Base-by-base conservation (phyloP, 306 rosid species). In the Leucaena leucocephala region DNA sequence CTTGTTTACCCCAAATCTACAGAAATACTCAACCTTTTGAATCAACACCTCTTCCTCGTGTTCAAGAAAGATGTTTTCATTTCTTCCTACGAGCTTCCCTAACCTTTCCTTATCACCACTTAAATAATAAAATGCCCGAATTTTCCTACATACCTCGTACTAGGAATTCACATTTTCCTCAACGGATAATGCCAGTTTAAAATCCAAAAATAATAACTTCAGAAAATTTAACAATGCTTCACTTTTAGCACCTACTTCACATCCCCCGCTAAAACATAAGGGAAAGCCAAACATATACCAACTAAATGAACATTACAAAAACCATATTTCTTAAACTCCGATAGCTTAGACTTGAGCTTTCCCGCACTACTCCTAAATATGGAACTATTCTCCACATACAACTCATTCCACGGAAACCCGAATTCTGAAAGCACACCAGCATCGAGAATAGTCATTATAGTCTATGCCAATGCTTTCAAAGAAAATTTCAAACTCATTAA, bases 401-500 rank as follows among this genome's bases (percentile, higher is more conserved):
- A 19, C 84, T 17, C 87, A 52, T 82, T 86, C 98, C 98, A 94
- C 0, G 97, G 98, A 81, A 94, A 91, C 71, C 98, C 98, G 66
- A 84, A 94, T 22, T 69, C 90, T 4, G 63, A 77, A 17, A 94
- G 97, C 0, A 75, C 89, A 86, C 78, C 81, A 68, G 98, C 86
- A 83, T 81, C 75, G 33, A 93, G 65, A 76, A 89, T 76, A 16
- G 86, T 59, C 82, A 5, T 67, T 39, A 59, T 83, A 84, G 10
- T 68, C 79, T 8, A 94, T 81, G 45, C 98, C 97, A 16, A 94
- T 94, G 80, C 96, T 91, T 61, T 94, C 98, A 63, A 91, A 90
- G 82, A 94, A 94, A 75, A 94, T 89, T 78, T 94, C 94, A 59
- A 90, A 91, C 75, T 94, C 96, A n/a, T 94, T 91, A 43, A 91